These are phyloP conservation scores for Pterocarpus santalinus DNA, from an alignment of 306 rosid genomes.

Conservation along the genomic window DNA sequence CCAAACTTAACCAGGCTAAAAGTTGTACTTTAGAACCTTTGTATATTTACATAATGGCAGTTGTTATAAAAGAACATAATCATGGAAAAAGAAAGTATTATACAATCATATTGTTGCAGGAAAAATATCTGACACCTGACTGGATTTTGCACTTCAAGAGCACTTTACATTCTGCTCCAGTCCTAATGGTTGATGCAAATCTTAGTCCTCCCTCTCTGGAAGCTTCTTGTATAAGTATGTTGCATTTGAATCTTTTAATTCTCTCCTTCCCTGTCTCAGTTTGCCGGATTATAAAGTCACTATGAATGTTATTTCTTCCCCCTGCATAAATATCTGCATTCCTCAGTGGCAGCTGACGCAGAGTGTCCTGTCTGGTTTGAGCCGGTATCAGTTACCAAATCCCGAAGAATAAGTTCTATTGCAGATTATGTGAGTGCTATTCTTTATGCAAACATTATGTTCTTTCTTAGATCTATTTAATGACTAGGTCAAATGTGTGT, in stretches of 20 bases:
- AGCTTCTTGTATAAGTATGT: conserved; percentile 77
- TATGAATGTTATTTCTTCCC: conserved; percentile 21
- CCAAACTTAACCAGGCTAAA: conserved; percentile 44
- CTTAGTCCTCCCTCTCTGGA: conserved; percentile 69
- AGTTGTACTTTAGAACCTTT: conserved; percentile 22
- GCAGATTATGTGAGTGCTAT: conserved; percentile 78
- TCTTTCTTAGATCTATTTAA: conserved; percentile 10
- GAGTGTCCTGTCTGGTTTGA: conserved; percentile 91
- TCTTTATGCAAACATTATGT: conserved; percentile 34
- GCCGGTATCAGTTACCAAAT: conserved; percentile 91
- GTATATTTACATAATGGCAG: conserved; percentile 26
- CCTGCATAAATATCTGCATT: conserved; percentile 36
- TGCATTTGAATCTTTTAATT: conserved; percentile 32
- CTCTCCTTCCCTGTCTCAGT: conserved; percentile 20
- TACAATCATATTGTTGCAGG: conserved; percentile 59
- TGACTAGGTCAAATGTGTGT: conserved; percentile 28
- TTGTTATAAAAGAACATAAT: conserved; percentile 8
- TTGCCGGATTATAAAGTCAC: conserved; percentile 37
- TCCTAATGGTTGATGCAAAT: conserved; percentile 89
- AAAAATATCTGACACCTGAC: conserved; percentile 77
- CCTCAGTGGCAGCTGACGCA: conserved; percentile 72
- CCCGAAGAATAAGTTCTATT: conserved; percentile 77
- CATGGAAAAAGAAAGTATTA: conserved; percentile 10
- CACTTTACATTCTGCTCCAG: conserved; percentile 66
- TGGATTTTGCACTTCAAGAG: conserved; percentile 73